These are phyloP conservation scores for Blastocystis sp. DNA, from an alignment of 352 stramenopile species.

Conservation along the genomic window DNA sequence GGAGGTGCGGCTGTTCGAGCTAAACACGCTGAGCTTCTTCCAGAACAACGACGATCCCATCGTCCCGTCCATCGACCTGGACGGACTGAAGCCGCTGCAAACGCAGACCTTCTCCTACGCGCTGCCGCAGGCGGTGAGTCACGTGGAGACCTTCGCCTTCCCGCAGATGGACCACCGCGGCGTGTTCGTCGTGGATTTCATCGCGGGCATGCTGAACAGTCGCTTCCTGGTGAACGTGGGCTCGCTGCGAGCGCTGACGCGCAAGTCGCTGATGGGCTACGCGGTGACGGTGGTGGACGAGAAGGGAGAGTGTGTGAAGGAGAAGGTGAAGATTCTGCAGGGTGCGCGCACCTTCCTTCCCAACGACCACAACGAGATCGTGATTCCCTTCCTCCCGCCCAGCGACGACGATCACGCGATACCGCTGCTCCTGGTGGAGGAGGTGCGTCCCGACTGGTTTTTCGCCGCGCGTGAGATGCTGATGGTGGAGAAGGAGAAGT, in stretches of 20 bases:
- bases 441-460: background rate
- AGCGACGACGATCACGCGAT: background rate
- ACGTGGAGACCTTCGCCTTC: conserved; percentile 39
- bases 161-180: conserved; percentile 26
- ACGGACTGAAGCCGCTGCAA: conserved; percentile 26
- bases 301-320: background rate
- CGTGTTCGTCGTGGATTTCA: conserved; percentile 51
- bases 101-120: background rate
- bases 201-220: background rate
- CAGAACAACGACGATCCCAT: conserved; percentile 32
- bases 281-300: conserved; percentile 55
- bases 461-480: background rate
- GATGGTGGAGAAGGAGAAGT: background rate
- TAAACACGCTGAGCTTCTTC: conserved; percentile 55
- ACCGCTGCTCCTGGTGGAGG: conserved; percentile 6
- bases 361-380: conserved; percentile 11
- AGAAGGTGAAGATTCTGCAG: background rate
- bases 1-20: conserved; percentile 44
- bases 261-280: background rate
- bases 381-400: conserved; percentile 18
- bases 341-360: background rate
- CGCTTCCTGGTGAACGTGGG: conserved; percentile 56
- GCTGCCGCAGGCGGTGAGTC: background rate
- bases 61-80: background rate
- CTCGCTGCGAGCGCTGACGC: background rate